Base-by-base conservation (phyloP, 352 stramenopile species). In the Globisporangium megalacanthum region DNA sequence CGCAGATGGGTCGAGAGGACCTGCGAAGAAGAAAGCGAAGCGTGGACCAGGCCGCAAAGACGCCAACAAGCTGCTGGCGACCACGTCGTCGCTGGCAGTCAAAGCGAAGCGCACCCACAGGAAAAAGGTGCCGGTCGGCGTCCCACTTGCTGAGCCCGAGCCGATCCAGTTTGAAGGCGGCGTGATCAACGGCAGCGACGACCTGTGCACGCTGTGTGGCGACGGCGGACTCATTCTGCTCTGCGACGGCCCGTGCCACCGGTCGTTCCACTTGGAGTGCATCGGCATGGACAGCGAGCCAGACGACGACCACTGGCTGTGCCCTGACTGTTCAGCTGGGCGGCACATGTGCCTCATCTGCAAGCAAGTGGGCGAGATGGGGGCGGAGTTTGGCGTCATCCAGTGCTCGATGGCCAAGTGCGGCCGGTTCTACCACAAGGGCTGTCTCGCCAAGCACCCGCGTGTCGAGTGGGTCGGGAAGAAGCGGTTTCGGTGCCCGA, bases 331-430 rank as follows among this genome's bases (percentile, higher is more conserved):
- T 60, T 69, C 76, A 14, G 83, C 83, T 7, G 87, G 88, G 19
- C 88, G 86, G n/a, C 86, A 97, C 63, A 94, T 95, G 79, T 98
- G 92, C 53, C 58, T 97, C 61, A 83, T 96, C 49, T 98, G 92
- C 66, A 94, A 92, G 60, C 77, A 96, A 66, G 86, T 95, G 0
- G 89, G 89, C 37, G 86, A 95, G 62, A 94, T 95, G 83, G 85
- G 84, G 31, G 79, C 75, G 1, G 84, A 97, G 63, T 94, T 91
- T 66, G 88, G 90, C 37, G 90, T 97, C 8, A 89, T 86, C 1
- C 88, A 95, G 65, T 97, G 90, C 58, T 92, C 88, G 15, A 86
- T 96, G 58, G 83, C 83, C 20, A 96, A 94, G 62, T 97, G 91
- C 56, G 91, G 91, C 17, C 75, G 91, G n/a, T 97, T 97, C 60